Percentiles rank a stretch among this genome's conserved stretches.
Evolutionary conservation across 306 rosid genomes (phyloP).

Genomic region (Pyrus bretschneideri): DNA sequence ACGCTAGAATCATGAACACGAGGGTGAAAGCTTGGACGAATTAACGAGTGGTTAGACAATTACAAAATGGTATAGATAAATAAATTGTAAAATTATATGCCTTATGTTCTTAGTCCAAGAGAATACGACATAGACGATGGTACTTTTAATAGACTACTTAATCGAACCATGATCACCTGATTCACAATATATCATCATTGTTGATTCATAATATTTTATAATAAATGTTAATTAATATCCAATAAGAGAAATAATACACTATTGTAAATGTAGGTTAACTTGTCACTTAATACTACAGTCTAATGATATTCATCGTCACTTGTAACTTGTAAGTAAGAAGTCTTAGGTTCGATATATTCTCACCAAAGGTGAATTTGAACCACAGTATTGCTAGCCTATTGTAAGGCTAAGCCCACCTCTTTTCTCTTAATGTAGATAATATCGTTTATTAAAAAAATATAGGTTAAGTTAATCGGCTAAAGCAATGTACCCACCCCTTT

Average conservation of each 20-base stretch:
- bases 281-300: too few species aligned
- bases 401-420: too few species aligned
- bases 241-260: neutral
- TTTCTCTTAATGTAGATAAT: too few species aligned
- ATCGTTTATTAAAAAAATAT: too few species aligned
- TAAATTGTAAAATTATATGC: neutral
- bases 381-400: too few species aligned
- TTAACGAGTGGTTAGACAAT: slow-evolving; percentile 13
- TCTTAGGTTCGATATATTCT: too few species aligned
- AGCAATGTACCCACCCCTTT: too few species aligned
- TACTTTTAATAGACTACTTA: neutral
- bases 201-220: neutral
- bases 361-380: too few species aligned
- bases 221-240: neutral
- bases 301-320: too few species aligned
- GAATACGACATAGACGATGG: slow-evolving; percentile 14
- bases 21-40: neutral
- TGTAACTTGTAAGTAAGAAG: too few species aligned
- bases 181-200: neutral
- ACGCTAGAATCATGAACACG: neutral
- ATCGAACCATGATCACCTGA: neutral
- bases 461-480: too few species aligned
- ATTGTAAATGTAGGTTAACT: neutral
- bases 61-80: neutral
- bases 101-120: slow-evolving; percentile 30